Evolutionary conservation across 495 filamentous ascomycete genomes (phyloP).

Genomic region (Daldinia childiae): DNA sequence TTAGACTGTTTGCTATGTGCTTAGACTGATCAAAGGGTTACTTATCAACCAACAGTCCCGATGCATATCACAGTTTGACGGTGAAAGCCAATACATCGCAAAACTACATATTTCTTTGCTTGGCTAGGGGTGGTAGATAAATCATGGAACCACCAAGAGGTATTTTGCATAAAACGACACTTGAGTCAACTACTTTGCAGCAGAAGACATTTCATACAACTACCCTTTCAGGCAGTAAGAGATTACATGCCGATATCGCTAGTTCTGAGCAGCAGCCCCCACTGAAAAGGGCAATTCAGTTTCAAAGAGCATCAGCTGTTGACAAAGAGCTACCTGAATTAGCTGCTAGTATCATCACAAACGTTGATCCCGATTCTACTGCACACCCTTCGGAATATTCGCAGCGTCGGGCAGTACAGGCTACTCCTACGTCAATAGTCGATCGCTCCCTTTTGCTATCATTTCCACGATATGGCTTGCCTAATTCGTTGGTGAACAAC

Average conservation of each 20-base stretch:
- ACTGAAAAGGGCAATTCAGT: constrained; percentile 35
- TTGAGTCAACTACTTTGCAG: constrained; percentile 39
- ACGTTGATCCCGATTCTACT: constrained; percentile 14
- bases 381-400: constrained; percentile 55
- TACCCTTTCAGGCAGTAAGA: constrained; percentile 38
- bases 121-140: not conserved
- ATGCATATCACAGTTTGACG: constrained; percentile 9
- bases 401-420: constrained; percentile 52
- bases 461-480: constrained; percentile 72
- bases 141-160: constrained; percentile 42
- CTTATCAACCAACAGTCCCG: constrained; percentile 2
- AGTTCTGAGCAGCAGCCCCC: constrained; percentile 18
- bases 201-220: constrained; percentile 36
- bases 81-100: not conserved
- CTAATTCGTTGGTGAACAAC: constrained; percentile 68
- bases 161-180: constrained; percentile 42
- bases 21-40: not conserved
- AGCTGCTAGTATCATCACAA: constrained; percentile 50
- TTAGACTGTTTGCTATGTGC: not conserved
- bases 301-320: constrained; percentile 36
- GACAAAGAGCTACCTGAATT: constrained; percentile 42
- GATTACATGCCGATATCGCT: constrained; percentile 21
- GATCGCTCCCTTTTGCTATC: constrained; percentile 71
- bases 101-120: constrained; percentile 4
- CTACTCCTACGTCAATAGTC: constrained; percentile 61